Evolutionary conservation across 176 grass and related monocot species (phyloP), one percentile per base, ranked within the genome.

Genomic region (Metroxylon sagu): DNA sequence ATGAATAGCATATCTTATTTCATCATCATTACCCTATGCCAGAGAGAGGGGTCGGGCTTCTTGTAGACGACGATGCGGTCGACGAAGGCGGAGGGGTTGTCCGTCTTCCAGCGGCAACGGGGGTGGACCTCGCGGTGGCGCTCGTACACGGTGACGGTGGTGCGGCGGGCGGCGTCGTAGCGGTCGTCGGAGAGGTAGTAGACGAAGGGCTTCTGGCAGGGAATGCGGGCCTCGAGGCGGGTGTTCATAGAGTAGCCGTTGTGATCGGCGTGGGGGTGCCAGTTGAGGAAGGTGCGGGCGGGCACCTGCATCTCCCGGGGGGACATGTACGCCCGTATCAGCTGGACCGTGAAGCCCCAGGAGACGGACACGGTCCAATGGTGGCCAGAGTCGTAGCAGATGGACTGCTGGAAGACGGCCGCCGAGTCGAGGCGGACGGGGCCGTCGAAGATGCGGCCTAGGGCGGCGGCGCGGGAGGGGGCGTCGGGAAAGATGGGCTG

Each of bases 31-130:
- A 96, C 92, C 72, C 86, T 69, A 50, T 87, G 74, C 92, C 92
- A 97, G 5, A 97, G 87, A 18, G 68, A 75, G 12, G 92, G 84
- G 67, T 97, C 87, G 72, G 87, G 87, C 43, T 80, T 97, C 75
- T 97, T 97, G 71, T 69, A 75, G 68, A 97, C 80, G 76, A 91
- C 60, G 76, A 91, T 28, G 83, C 26, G 59, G 74, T 97, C 75
- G 16, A 97, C 74, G 49, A 88, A 62, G 49, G 81, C 69, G 21
- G 62, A 27, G 0, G 92, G 92, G 48, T 90, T 80, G 19, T 72
- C 61, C 58, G 77, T 74, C 61, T 82, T 85, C 92, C 92, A 97
- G n/a, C 86, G 83, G 71, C 92, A 96, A 0, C 35, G 7, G 0
- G 80, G 77, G 52, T 73, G 86, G 49, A 70, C 60, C 17, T 57